Percentiles rank a stretch among this genome's conserved stretches.
Evolutionary conservation across 768 basidiomycete genomes (phyloP).

Genomic region (Tulasnella sp.): DNA sequence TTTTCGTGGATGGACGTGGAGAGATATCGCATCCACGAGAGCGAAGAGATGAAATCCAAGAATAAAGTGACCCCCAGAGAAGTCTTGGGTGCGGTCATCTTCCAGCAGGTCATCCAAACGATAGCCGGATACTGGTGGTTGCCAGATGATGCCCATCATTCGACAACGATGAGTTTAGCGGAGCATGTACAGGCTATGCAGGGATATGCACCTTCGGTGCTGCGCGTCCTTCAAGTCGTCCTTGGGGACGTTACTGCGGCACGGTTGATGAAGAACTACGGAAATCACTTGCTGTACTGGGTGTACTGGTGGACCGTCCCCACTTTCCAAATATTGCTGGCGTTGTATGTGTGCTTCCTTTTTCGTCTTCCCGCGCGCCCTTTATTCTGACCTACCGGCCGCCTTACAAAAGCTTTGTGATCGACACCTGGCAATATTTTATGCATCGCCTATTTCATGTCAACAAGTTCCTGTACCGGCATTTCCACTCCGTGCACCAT

Average conservation of each 20-base stretch:
- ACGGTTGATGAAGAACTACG: conserved; percentile 34
- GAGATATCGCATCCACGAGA: conserved; percentile 81
- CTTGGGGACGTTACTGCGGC: conserved; percentile 39
- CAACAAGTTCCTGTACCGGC: conserved; percentile 83
- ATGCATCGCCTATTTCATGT: conserved; percentile 86
- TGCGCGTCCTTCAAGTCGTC: conserved; percentile 33
- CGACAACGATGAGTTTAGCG: conserved; percentile 21
- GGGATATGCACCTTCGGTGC: conserved; percentile 33
- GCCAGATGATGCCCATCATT: conserved; percentile 31
- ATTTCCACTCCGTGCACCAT: conserved; percentile 91
- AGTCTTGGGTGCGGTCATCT: conserved; percentile 71
- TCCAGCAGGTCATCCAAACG: conserved; percentile 86
- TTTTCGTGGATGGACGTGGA: conserved; percentile 63
- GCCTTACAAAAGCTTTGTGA: conserved; percentile 56
- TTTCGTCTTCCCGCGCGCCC: conserved; percentile 6
- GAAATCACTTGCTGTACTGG: conserved; percentile 44
- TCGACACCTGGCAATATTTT: conserved; percentile 99
- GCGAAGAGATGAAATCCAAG: conserved; percentile 60
- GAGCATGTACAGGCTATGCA: conserved; percentile 37
- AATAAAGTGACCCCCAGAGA: conserved; percentile 66
- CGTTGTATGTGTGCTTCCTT: conserved; percentile 58
- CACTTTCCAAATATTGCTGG: conserved; percentile 56
- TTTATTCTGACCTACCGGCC: background rate
- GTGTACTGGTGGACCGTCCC: conserved; percentile 95
- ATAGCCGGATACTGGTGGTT: conserved; percentile 62